These are phyloP conservation scores for Gossypium sturtianum DNA, from an alignment of 345 rosid genomes.

Conservation along the genomic window DNA sequence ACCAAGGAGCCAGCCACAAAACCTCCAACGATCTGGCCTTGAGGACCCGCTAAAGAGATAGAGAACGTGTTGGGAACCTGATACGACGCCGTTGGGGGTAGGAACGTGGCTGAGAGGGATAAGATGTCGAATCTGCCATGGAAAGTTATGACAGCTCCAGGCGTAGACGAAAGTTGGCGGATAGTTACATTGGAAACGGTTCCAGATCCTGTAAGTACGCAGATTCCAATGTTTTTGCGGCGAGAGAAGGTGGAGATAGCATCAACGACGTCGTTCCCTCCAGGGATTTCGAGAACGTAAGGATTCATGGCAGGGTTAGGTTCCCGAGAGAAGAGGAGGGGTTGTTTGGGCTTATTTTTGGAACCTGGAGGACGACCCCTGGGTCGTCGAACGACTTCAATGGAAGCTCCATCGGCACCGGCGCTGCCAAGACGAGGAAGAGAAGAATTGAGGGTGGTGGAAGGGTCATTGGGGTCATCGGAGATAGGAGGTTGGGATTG, in stretches of 20 bases:
- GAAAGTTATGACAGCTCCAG: conserved; percentile 69
- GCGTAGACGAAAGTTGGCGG: conserved; percentile 70
- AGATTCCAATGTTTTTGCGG: conserved; percentile 50
- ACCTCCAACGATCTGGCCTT: conserved; percentile 92
- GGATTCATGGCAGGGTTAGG: conserved; percentile 76
- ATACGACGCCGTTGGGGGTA: conserved; percentile 44
- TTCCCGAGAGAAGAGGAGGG: conserved; percentile 51
- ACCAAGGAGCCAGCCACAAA: conserved; percentile 63
- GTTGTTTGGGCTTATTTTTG: conserved; percentile 77
- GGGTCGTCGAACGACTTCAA: conserved; percentile 74
- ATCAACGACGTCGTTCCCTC: conserved; percentile 69
- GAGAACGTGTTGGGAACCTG: conserved; percentile 46
- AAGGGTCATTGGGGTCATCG: conserved; percentile 11
- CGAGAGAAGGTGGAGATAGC: conserved; percentile 64
- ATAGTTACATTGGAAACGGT: conserved; percentile 76
- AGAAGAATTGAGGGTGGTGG: background rate
- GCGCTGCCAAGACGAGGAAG: background rate
- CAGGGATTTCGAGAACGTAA: conserved; percentile 70
- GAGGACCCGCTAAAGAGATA: conserved; percentile 84
- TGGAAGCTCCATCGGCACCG: conserved; percentile 50
- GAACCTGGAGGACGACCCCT: conserved; percentile 90
- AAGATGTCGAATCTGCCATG: conserved; percentile 85
- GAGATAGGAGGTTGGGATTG: conserved; percentile 23
- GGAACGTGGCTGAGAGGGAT: conserved; percentile 74
- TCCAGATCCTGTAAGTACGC: conserved; percentile 74